phyloP scores from a whole-genome alignment of 805 yeast genomes.

The Myxozyma monticola region DNA sequence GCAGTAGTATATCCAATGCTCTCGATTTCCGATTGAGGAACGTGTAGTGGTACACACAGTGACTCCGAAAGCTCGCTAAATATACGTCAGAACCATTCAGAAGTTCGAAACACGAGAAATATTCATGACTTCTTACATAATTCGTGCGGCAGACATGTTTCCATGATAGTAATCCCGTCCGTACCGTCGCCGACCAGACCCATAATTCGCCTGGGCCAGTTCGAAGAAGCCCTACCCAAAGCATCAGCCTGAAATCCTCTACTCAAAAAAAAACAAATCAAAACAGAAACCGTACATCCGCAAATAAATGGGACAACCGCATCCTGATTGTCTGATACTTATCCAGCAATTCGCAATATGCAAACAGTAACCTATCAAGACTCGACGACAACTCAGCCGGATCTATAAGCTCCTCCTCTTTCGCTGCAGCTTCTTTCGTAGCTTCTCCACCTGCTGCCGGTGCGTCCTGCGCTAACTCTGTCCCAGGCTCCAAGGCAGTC shows the following conservation, averaged over 20 bases:
- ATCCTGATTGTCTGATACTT: slow-evolving; percentile 10
- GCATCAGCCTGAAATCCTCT: neutral
- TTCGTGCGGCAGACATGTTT: slow-evolving; percentile 35
- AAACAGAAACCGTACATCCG: slow-evolving; percentile 3
- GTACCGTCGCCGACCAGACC: slow-evolving; percentile 34
- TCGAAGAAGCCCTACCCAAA: slow-evolving; percentile 18
- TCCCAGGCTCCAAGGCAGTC: slow-evolving; percentile 2
- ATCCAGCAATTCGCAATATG: slow-evolving; percentile 24
- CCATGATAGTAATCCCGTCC: slow-evolving; percentile 49
- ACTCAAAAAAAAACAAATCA: neutral
- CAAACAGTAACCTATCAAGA: slow-evolving; percentile 17
- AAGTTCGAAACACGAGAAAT: too few relatives aligned
- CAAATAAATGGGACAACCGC: slow-evolving; percentile 8
- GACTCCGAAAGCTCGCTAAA: too few relatives aligned
- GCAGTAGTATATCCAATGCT: neutral
- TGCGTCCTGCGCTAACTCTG: slow-evolving; percentile 1
- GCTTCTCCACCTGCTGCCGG: neutral
- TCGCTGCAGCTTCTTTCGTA: neutral
- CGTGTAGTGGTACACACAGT: too few relatives aligned
- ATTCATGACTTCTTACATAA: too few relatives aligned
- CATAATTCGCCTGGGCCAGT: slow-evolving; percentile 27
- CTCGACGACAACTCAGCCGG: slow-evolving; percentile 3
- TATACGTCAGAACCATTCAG: too few relatives aligned
- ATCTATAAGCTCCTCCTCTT: slow-evolving; percentile 13
- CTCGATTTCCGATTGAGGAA: too few relatives aligned